Evolutionary conservation across 2,329 filamentous ascomycete species (phyloP).

Genomic region (Drechslerella coelobrocha): DNA sequence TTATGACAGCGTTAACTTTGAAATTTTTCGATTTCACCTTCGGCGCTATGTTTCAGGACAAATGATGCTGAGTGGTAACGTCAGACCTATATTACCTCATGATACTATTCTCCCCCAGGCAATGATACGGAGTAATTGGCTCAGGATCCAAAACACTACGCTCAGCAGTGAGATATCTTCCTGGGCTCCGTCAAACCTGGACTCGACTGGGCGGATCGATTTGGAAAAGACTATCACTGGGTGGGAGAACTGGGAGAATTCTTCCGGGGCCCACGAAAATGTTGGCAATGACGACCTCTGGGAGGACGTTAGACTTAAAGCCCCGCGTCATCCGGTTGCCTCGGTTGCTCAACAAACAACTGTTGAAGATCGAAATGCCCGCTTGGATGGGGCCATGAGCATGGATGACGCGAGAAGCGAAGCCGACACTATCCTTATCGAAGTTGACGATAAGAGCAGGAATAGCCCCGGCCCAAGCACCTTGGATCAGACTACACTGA

Average conservation of each 20-base stretch:
- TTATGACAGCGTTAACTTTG: neutral
- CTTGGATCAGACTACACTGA: too few species aligned
- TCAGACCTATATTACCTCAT: neutral
- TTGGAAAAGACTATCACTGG: conserved; percentile 3
- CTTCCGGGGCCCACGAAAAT: neutral
- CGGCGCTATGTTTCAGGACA: conserved; percentile 9
- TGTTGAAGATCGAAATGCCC: neutral
- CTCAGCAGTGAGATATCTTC: conserved; percentile 11
- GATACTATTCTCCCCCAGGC: conserved; percentile 2
- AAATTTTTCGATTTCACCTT: conserved; percentile 8
- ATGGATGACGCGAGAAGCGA: neutral
- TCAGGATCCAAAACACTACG: conserved; percentile 4
- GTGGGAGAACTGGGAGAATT: conserved; percentile 28
- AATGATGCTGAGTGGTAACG: conserved; percentile 1
- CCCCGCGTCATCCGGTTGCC: conserved; percentile 22
- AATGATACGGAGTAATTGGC: conserved; percentile 20
- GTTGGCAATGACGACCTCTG: conserved; percentile 29
- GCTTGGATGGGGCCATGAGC: neutral
- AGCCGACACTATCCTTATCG: conserved; percentile 8
- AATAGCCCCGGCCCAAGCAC: neutral
- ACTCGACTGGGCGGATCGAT: neutral
- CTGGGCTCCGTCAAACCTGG: neutral
- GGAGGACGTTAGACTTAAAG: conserved; percentile 40
- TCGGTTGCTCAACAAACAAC: conserved; percentile 39
- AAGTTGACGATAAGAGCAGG: neutral